Conservation (phyloP, 345 rosid genomes). For the sweet orange (Citrus sinensis) region DNA sequence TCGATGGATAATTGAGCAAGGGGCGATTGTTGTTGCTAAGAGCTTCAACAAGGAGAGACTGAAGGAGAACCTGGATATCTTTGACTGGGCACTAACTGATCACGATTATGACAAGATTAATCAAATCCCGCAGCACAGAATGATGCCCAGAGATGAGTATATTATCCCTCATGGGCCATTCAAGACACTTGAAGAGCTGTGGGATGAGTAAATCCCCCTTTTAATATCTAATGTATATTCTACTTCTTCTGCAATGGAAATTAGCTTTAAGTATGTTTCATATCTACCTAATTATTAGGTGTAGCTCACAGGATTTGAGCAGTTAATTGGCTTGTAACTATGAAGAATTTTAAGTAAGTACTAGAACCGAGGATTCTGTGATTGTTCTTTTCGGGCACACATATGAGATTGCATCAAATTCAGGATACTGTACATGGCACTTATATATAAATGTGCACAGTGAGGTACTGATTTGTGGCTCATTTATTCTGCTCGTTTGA, state of each 20-base stretch:
- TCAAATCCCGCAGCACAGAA: not conserved
- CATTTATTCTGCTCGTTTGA: not conserved
- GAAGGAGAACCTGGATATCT: slow-evolving; percentile 13
- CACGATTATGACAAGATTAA: slow-evolving; percentile 7
- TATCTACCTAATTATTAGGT: no score
- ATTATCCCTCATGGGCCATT: slow-evolving; percentile 3
- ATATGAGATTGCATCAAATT: no score
- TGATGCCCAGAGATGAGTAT: not conserved
- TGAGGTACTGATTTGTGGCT: not conserved
- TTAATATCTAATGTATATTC: not conserved
- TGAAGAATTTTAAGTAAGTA: no score
- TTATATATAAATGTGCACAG: not conserved
- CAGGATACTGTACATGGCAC: no score
- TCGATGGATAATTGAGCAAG: slow-evolving; percentile 23
- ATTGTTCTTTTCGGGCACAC: no score
- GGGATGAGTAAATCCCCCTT: slow-evolving; percentile 14
- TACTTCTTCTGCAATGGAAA: no score
- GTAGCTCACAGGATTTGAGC: no score
- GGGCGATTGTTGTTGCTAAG: slow-evolving; percentile 4
- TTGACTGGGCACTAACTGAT: slow-evolving; percentile 13
- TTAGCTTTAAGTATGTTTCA: no score
- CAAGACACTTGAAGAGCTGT: slow-evolving; percentile 14
- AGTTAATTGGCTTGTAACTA: no score
- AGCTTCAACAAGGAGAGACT: slow-evolving; percentile 18
- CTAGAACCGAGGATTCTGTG: no score